phyloP scores from a whole-genome alignment of 1,284 basidiomycete genomes.

The Tilletia setariae region DNA sequence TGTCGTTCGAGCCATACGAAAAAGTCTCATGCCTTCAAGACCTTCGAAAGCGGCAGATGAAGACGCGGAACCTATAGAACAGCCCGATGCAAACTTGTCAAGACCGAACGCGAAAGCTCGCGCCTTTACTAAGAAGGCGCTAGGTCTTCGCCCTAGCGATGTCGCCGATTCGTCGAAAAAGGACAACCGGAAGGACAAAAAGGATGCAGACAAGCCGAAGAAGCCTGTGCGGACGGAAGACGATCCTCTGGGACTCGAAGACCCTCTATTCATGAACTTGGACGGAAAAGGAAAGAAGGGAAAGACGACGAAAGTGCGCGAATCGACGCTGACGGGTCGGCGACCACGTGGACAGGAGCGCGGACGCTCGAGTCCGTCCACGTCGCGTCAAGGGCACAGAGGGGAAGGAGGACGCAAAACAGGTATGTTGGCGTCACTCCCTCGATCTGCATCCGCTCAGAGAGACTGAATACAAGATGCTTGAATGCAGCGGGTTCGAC shows the following conservation, averaged over 20 bases:
- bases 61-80: background rate
- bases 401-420: background rate
- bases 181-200: background rate
- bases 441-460: too few relatives aligned
- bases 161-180: background rate
- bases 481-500: background rate
- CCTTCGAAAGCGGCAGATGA: background rate
- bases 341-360: background rate
- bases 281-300: background rate
- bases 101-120: constrained; percentile 10
- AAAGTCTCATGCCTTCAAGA: background rate
- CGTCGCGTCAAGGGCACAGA: background rate
- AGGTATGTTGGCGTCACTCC: background rate
- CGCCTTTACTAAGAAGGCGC: background rate
- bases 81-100: constrained; percentile 3
- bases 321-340: constrained; percentile 11
- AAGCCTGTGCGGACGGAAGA: constrained; percentile 7
- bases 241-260: constrained; percentile 11
- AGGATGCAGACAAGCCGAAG: background rate
- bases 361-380: background rate
- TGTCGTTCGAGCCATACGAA: background rate
- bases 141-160: constrained; percentile 3
- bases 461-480: background rate
- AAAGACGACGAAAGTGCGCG: background rate
- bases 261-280: constrained; percentile 5